Percentiles rank a stretch among this genome's conserved stretches.
phyloP scores from a whole-genome alignment of 2,329 filamentous ascomycete genomes.

The Leptographium galeiforme region DNA sequence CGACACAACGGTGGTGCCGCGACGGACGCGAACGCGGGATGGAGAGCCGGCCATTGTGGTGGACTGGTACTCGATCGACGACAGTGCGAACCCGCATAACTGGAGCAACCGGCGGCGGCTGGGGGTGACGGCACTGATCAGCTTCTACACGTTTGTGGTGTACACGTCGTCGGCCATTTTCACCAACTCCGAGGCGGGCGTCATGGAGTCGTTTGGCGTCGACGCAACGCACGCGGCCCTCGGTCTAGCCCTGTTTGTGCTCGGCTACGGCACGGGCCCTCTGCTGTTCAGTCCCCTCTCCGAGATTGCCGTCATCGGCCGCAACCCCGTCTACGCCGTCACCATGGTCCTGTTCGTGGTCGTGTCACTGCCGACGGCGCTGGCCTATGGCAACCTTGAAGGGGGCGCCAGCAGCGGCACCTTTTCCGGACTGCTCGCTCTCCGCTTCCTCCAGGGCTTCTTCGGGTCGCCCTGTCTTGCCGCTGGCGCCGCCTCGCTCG shows the following conservation, averaged over 20 bases:
- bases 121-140: conserved; percentile 24
- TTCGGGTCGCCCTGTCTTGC: conserved; percentile 51
- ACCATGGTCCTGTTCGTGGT: conserved; percentile 11
- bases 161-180: conserved; percentile 26
- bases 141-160: conserved; percentile 37
- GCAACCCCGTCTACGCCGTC: conserved; percentile 11
- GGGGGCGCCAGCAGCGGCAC: conserved; percentile 19
- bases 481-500: conserved; percentile 49
- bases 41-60: conserved; percentile 16
- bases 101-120: conserved; percentile 26
- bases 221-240: conserved; percentile 32
- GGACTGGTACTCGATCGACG: conserved; percentile 31
- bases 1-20: conserved; percentile 14
- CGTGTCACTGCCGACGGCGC: conserved; percentile 28
- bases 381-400: conserved; percentile 16
- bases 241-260: conserved; percentile 39
- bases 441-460: conserved; percentile 54
- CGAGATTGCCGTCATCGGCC: conserved; percentile 26
- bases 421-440: conserved; percentile 46
- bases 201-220: conserved; percentile 37
- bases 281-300: conserved; percentile 38
- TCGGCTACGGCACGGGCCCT: conserved; percentile 45
- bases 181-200: conserved; percentile 20
- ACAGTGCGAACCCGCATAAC: conserved; percentile 37
- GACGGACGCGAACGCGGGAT: conserved; percentile 2